Conservation (phyloP, 305 asterid genomes). For the Fraxinus velutina region DNA sequence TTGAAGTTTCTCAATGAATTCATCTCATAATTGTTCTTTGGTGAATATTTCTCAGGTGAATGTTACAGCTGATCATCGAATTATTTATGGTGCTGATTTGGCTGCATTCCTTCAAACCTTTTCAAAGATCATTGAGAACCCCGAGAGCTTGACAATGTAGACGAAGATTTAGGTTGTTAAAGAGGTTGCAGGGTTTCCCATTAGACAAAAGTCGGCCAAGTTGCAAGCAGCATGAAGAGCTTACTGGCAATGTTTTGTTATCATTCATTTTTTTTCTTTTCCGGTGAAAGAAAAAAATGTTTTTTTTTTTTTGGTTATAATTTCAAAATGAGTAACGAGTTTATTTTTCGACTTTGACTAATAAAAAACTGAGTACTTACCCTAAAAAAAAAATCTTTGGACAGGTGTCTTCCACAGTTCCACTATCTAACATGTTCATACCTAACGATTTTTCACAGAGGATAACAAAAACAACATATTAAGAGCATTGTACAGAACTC, state of each 20-base stretch:
- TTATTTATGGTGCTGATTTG: constrained; percentile 86
- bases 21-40: neutral
- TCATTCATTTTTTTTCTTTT: constrained; percentile 12
- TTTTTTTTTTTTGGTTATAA: neutral
- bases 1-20: neutral
- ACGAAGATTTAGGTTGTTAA: constrained; percentile 22
- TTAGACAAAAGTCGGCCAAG: constrained; percentile 10
- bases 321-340: constrained; percentile 6
- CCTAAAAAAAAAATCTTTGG: neutral
- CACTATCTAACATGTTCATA: neutral
- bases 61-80: constrained; percentile 86
- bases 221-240: constrained; percentile 10
- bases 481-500: neutral
- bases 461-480: neutral
- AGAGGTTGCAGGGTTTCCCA: constrained; percentile 9
- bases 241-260: constrained; percentile 18
- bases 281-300: neutral
- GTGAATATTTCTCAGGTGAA: constrained; percentile 50
- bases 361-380: neutral
- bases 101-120: constrained; percentile 87
- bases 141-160: constrained; percentile 88
- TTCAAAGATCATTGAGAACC: constrained; percentile 71
- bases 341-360: neutral
- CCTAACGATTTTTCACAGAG: neutral
- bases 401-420: neutral